Evolutionary conservation across 2,329 filamentous ascomycete species (phyloP), one percentile per base, ranked within the genome.

Genomic region (Hymenoscyphus linearis): DNA sequence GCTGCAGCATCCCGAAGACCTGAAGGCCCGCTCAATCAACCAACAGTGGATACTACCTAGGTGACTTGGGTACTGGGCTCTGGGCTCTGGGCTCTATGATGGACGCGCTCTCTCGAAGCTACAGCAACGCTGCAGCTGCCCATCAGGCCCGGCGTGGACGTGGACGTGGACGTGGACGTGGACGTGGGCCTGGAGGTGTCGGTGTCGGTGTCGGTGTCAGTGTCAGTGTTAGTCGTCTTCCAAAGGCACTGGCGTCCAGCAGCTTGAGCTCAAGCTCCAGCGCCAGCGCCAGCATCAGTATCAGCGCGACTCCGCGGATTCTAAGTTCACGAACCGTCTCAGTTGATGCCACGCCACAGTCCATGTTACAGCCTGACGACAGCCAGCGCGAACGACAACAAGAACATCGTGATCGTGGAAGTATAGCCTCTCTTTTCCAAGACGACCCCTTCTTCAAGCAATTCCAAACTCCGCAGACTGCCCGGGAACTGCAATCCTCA

Each of bases 391-490:
- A 58, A n/a, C n/a, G n/a, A n/a, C n/a, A n/a, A n/a, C n/a, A n/a
- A n/a, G n/a, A n/a, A n/a, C n/a, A n/a, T n/a, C n/a, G n/a, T 37
- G 59, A 65, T 67, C 76, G 80, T 63, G 78, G 80, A 67, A 85
- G 81, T 18, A 74, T 83, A 65, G 72, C 76, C 57, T 83, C 80
- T 62, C 80, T 31, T 31, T 31, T 84, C 63, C 74, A 81, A 69
- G 79, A 84, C 76, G 81, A 83, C 65, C 80, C 80, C 34, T 82
- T 83, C 71, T 81, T 82, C 73, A 77, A 78, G 67, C 77, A 76
- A 65, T 78, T 79, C 65, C 73, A 79, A 70, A 70, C 73, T 40
- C 71, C 73, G 61, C 68, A 70, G 26, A 70, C 71, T 52, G 69
- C 70, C 37, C 69, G 71, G 58, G 70, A 73, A 62, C 62, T 72